Evolutionary conservation across 2,329 filamentous ascomycete species (phyloP).

Genomic region (Fusarium buharicum): DNA sequence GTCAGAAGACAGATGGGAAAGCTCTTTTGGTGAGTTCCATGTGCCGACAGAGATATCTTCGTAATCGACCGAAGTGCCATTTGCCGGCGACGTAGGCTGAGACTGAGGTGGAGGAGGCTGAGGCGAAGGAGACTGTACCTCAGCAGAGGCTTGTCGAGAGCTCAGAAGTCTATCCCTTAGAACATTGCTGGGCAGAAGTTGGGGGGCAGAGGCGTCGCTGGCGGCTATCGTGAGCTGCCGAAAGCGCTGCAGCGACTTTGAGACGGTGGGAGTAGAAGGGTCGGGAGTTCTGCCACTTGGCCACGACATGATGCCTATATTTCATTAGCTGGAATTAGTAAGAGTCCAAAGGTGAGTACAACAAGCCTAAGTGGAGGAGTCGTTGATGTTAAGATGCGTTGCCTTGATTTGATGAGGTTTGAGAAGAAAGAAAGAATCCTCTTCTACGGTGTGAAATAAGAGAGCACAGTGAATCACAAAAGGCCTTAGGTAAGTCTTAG

Average conservation of each 20-base stretch:
- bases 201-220: neutral
- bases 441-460: neutral
- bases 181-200: constrained; percentile 7
- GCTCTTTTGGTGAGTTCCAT: constrained; percentile 13
- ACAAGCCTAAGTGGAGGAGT: neutral
- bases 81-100: constrained; percentile 3
- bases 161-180: constrained; percentile 2
- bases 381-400: neutral
- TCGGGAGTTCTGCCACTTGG: neutral
- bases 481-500: neutral
- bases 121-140: neutral
- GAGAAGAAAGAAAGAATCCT: neutral
- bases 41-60: constrained; percentile 11
- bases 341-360: neutral
- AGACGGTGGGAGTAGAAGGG: constrained; percentile 6
- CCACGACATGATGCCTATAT: constrained; percentile 5
- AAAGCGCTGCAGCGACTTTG: constrained; percentile 11
- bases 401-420: neutral
- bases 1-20: neutral
- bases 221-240: constrained; percentile 1
- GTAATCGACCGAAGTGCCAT: neutral
- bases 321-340: no score
- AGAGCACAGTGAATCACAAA: neutral
- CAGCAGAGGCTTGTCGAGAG: neutral
- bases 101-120: no score